A percentile compares a stretch with the other conserved stretches of the same genome.
Conservation (phyloP, 345 rosid species). For the Gossypium longicalyx region DNA sequence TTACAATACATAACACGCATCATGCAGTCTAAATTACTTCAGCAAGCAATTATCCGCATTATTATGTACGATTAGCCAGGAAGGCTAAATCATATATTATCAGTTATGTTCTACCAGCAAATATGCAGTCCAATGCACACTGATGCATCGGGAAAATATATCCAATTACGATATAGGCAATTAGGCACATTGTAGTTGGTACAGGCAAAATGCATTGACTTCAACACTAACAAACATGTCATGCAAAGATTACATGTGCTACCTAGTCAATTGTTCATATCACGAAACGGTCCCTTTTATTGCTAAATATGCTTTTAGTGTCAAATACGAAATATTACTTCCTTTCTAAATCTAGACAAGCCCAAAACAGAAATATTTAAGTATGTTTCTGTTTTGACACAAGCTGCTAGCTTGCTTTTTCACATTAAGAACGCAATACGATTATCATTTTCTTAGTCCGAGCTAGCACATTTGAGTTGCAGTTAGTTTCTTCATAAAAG, state of each 20-base stretch:
- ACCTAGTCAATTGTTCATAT: not conserved
- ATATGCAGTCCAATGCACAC: not conserved
- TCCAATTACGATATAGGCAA: not conserved
- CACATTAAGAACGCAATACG: not conserved
- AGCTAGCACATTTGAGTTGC: not conserved
- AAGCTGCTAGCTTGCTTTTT: not conserved
- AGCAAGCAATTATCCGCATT: not conserved
- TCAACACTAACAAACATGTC: not conserved
- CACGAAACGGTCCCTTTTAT: not conserved
- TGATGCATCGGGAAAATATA: not conserved
- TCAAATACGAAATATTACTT: not conserved
- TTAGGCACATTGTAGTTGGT: slow-evolving; percentile 2
- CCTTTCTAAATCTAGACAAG: slow-evolving; percentile 8
- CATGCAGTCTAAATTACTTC: not conserved
- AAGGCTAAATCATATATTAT: not conserved
- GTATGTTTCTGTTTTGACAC: not conserved
- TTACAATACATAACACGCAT: not conserved
- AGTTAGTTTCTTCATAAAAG: not conserved
- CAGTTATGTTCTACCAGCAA: not conserved
- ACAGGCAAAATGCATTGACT: not conserved
- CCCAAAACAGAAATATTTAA: not conserved
- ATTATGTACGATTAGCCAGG: not conserved
- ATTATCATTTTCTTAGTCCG: not conserved
- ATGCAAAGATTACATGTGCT: not conserved
- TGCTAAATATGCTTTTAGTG: not conserved